These are phyloP conservation scores for Fusarium azukiicola DNA, from an alignment of 2,329 filamentous ascomycete species.

Conservation along the genomic window DNA sequence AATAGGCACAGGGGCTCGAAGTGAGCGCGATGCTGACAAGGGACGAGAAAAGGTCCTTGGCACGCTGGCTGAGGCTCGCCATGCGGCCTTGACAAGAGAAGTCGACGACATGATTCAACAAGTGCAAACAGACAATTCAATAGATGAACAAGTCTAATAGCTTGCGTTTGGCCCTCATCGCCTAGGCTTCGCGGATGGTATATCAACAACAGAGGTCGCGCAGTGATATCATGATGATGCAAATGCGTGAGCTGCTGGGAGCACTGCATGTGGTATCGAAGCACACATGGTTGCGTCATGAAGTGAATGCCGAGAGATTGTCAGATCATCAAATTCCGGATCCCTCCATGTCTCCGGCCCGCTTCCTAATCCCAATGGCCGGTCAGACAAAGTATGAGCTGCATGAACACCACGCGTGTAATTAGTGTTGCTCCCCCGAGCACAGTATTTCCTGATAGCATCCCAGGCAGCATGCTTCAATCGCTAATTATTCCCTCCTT, in stretches of 20 bases:
- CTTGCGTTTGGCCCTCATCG: background rate
- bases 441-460: too few species aligned
- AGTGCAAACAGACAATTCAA: background rate
- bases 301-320: rapidly evolving
- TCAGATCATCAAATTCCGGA: background rate
- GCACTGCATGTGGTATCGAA: background rate
- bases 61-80: background rate
- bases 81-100: background rate
- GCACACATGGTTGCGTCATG: background rate
- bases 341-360: too few species aligned
- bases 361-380: too few species aligned
- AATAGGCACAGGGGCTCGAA: background rate
- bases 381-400: too few species aligned
- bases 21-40: background rate
- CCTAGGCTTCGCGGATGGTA: background rate
- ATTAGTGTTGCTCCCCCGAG: too few species aligned
- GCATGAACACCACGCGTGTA: too few species aligned
- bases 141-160: background rate
- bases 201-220: background rate
- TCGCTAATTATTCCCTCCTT: background rate
- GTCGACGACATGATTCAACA: background rate
- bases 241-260: background rate
- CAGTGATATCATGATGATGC: slow-evolving; percentile 38
- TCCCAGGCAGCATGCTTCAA: too few species aligned
- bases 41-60: background rate